phyloP scores from a whole-genome alignment of 495 filamentous ascomycete species.

The Podospora bellae-mahoneyi region DNA sequence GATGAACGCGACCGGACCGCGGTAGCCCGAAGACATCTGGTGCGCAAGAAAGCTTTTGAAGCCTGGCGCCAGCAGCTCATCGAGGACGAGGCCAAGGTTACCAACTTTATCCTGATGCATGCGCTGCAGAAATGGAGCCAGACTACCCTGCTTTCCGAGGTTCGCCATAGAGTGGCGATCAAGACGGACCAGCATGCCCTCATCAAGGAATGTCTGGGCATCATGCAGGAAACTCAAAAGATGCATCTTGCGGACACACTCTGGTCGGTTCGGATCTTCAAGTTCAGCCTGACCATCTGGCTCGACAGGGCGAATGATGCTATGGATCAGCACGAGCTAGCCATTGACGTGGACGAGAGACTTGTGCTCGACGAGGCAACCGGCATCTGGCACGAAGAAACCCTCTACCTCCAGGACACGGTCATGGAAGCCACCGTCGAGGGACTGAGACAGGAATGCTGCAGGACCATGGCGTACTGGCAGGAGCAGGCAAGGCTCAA shows the following conservation, averaged over 20 bases:
- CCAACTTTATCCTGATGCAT: conserved; percentile 57
- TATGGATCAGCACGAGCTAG: conserved; percentile 22
- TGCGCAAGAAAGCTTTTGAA: conserved; percentile 69
- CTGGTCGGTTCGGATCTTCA: neutral
- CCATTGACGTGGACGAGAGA: conserved; percentile 27
- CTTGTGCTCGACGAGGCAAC: conserved; percentile 31
- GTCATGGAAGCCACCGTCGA: conserved; percentile 21
- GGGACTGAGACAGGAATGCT: conserved; percentile 16
- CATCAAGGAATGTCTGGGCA: conserved; percentile 13
- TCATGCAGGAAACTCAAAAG: conserved; percentile 26
- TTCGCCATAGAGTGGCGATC: conserved; percentile 25
- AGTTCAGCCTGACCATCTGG: conserved; percentile 21
- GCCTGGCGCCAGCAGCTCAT: conserved; percentile 73
- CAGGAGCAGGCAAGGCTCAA: conserved; percentile 29
- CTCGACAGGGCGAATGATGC: conserved; percentile 15
- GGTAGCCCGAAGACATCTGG: conserved; percentile 63
- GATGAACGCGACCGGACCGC: conserved; percentile 48
- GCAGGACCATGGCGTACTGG: conserved; percentile 22
- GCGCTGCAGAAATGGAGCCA: conserved; percentile 30
- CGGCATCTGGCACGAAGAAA: conserved; percentile 33
- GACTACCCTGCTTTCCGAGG: conserved; percentile 28
- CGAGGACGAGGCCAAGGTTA: conserved; percentile 69
- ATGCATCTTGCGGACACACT: conserved; percentile 26
- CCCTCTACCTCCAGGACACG: conserved; percentile 22
- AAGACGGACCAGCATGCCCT: conserved; percentile 21